Conservation (phyloP, 306 rosid genomes). For the Glycine tomentella region DNA sequence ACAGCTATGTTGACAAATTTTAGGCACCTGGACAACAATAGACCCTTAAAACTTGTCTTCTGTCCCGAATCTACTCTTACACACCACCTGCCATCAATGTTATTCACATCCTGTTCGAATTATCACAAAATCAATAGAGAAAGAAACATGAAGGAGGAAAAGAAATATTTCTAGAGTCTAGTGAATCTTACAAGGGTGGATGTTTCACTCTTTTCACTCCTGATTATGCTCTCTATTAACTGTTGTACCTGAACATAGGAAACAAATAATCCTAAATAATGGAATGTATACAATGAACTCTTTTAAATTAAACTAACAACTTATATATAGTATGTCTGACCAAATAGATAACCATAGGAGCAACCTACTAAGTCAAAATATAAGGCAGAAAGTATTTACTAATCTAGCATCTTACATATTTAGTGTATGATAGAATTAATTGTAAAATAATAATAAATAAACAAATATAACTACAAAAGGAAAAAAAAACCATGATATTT, state of each 20-base stretch:
- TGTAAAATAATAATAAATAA: not conserved
- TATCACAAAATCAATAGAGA: constrained; percentile 43
- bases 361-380: constrained; percentile 12
- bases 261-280: constrained; percentile 35
- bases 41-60: constrained; percentile 72
- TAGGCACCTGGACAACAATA: constrained; percentile 80
- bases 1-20: constrained; percentile 43
- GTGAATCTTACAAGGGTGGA: constrained; percentile 70
- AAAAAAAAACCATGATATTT: not conserved
- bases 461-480: not conserved
- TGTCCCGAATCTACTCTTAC: constrained; percentile 67
- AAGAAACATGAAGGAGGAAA: constrained; percentile 38
- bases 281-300: constrained; percentile 26
- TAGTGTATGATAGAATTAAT: not conserved
- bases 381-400: constrained; percentile 25
- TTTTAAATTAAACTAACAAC: constrained; percentile 36
- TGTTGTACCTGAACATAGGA: constrained; percentile 69
- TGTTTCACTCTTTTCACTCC: constrained; percentile 67
- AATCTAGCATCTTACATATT: constrained; percentile 5
- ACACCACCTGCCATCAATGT: constrained; percentile 94
- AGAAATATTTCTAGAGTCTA: constrained; percentile 26
- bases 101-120: constrained; percentile 78
- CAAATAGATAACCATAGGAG: not conserved
- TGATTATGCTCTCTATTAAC: constrained; percentile 75
- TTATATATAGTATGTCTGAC: constrained; percentile 22